These are phyloP conservation scores for Wallacemonas rigidus DNA, from an alignment of 208 protist genomes.

Conservation along the genomic window DNA sequence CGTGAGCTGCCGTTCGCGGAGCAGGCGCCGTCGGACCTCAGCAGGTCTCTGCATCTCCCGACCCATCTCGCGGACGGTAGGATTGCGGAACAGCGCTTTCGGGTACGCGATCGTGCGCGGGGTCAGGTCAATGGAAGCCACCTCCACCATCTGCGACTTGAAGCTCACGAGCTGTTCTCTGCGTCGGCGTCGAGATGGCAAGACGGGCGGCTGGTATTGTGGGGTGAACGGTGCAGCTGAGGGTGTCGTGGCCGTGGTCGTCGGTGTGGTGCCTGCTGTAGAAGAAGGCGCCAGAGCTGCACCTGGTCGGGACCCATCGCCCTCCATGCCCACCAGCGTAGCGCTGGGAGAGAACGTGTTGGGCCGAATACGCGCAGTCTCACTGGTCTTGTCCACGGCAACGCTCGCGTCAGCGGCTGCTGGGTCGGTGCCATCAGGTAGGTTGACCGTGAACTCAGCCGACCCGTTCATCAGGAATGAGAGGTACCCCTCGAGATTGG, in stretches of 20 bases:
- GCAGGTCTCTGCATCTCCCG: constrained; percentile 24
- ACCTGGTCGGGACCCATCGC: not conserved
- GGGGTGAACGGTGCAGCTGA: not conserved
- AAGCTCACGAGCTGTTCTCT: constrained; percentile 20
- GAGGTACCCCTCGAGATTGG: not conserved
- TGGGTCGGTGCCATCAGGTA: not conserved
- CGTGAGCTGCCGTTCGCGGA: constrained; percentile 15
- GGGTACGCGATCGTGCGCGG: constrained; percentile 18
- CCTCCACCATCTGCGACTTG: constrained; percentile 25
- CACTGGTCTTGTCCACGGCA: not conserved
- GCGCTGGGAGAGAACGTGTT: constrained; percentile 4
- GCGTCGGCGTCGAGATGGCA: constrained; percentile 2
- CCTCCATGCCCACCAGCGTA: not conserved
- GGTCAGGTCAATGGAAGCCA: constrained; percentile 20
- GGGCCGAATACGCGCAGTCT: not conserved
- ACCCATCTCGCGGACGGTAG: constrained; percentile 29
- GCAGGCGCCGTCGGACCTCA: constrained; percentile 21
- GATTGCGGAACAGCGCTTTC: constrained; percentile 28
- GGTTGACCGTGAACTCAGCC: not conserved
- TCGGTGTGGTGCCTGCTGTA: no score
- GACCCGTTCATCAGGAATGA: not conserved
- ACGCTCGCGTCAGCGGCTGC: not conserved
- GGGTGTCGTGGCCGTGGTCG: no score
- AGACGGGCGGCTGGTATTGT: not conserved
- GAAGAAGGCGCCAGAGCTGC: no score